phyloP scores from a whole-genome alignment of 257 asterid species.

The Paulownia fortunei region DNA sequence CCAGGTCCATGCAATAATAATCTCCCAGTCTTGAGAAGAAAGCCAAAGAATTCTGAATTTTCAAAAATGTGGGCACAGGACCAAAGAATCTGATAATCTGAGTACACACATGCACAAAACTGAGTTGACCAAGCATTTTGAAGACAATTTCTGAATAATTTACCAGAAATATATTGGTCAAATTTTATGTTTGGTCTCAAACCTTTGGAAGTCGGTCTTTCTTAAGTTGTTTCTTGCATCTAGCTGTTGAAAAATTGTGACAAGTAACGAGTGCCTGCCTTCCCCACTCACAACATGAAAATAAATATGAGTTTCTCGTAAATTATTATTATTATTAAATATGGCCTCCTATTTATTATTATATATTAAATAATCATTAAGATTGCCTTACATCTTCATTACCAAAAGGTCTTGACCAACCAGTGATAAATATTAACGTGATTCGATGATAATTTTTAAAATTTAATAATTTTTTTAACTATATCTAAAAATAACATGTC shows the following conservation, averaged over 20 bases:
- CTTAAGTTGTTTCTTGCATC: not conserved
- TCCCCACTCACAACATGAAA: not conserved
- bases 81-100: not conserved
- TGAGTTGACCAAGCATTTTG: constrained; percentile 15
- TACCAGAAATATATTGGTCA: constrained; percentile 7
- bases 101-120: not conserved
- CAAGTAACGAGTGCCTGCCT: not conserved
- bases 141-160: not conserved
- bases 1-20: not conserved
- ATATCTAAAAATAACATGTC: too few species aligned
- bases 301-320: not conserved
- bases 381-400: too few species aligned
- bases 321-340: too few species aligned
- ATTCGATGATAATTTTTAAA: too few species aligned
- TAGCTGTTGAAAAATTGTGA: not conserved
- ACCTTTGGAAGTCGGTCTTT: not conserved
- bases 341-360: too few species aligned
- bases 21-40: not conserved
- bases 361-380: too few species aligned
- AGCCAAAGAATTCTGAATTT: not conserved
- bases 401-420: too few species aligned
- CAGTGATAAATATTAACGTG: too few species aligned
- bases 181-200: not conserved
- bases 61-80: not conserved
- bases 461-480: too few species aligned